A percentile compares a stretch with the other conserved stretches of the same genome.
Conservation (phyloP, 2,329 filamentous ascomycete species). For the Hymenoscyphus fructigenus region DNA sequence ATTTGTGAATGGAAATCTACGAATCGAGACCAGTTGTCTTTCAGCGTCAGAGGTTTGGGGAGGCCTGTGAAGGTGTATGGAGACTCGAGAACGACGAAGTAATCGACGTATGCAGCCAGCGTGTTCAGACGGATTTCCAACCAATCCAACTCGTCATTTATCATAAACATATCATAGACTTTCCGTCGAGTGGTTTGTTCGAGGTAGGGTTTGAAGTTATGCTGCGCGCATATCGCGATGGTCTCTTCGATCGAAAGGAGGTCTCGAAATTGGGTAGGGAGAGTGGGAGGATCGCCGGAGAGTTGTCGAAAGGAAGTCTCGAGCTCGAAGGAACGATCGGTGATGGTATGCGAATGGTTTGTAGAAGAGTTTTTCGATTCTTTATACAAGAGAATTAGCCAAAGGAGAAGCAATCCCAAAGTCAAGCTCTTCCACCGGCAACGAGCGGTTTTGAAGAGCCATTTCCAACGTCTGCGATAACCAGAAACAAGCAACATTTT, state of each 20-base stretch:
- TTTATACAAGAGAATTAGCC: conserved; percentile 16
- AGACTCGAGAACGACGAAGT: conserved; percentile 64
- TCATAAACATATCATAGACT: conserved; percentile 61
- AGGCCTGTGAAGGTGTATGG: conserved; percentile 56
- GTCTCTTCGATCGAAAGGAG: conserved; percentile 16
- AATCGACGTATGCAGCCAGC: conserved; percentile 58
- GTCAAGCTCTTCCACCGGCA: conserved; percentile 17
- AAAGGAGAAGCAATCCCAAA: conserved; percentile 9
- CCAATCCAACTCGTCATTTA: conserved; percentile 66
- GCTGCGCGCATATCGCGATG: conserved; percentile 17
- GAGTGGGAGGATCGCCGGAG: background rate
- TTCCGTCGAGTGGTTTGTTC: conserved; percentile 40
- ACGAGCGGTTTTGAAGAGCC: conserved; percentile 5
- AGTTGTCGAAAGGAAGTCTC: conserved; percentile 5
- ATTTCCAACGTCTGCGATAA: conserved; percentile 13
- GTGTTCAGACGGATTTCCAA: conserved; percentile 62
- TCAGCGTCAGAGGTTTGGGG: conserved; percentile 54
- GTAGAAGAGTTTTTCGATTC: conserved; percentile 19
- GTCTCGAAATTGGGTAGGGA: conserved; percentile 3
- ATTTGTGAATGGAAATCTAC: conserved; percentile 57
- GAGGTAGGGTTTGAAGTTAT: conserved; percentile 19
- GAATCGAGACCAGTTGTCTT: conserved; percentile 53
- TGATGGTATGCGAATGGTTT: conserved; percentile 19
- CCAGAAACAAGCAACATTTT: conserved; percentile 12
- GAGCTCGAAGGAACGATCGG: conserved; percentile 15